Evolutionary conservation across 1,139 yeast genomes (phyloP).

Genomic region (Taphrina sp.): DNA sequence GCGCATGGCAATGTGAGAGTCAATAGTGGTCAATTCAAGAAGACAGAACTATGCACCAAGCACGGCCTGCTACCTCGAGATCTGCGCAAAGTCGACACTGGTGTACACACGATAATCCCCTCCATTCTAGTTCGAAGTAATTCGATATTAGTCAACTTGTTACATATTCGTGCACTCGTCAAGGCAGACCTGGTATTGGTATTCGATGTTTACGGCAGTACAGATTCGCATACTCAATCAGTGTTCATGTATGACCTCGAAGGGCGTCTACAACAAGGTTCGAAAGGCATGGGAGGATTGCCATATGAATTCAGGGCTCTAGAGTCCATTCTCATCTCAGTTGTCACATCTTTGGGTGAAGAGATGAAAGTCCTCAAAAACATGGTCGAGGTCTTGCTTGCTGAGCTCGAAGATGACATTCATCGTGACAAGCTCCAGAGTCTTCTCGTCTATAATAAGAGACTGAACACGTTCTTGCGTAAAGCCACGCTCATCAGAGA

Average conservation of each 20-base stretch:
- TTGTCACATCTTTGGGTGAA: constrained; percentile 76
- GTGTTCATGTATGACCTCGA: constrained; percentile 84
- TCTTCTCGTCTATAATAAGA: constrained; percentile 75
- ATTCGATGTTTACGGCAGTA: constrained; percentile 69
- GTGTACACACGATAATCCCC: constrained; percentile 85
- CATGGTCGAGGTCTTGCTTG: constrained; percentile 71
- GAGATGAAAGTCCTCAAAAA: constrained; percentile 75
- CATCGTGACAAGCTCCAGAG: constrained; percentile 79
- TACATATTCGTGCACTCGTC: constrained; percentile 83
- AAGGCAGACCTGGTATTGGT: constrained; percentile 77
- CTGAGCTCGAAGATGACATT: constrained; percentile 80
- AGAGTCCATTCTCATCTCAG: constrained; percentile 82
- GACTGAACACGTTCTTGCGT: constrained; percentile 75
- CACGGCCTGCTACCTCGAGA: constrained; percentile 81
- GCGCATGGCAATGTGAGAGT: constrained; percentile 66
- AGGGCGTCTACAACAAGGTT: constrained; percentile 60
- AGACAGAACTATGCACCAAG: constrained; percentile 68
- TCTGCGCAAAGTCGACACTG: constrained; percentile 80
- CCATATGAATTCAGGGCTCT: constrained; percentile 83
- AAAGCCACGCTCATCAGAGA: constrained; percentile 79
- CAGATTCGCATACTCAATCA: constrained; percentile 63
- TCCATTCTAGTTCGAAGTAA: constrained; percentile 74
- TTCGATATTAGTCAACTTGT: constrained; percentile 73
- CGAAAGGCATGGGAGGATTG: constrained; percentile 45
- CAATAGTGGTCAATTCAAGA: constrained; percentile 73